phyloP scores from a whole-genome alignment of 176 grass and related monocot genomes.

The Musa beccarii region DNA sequence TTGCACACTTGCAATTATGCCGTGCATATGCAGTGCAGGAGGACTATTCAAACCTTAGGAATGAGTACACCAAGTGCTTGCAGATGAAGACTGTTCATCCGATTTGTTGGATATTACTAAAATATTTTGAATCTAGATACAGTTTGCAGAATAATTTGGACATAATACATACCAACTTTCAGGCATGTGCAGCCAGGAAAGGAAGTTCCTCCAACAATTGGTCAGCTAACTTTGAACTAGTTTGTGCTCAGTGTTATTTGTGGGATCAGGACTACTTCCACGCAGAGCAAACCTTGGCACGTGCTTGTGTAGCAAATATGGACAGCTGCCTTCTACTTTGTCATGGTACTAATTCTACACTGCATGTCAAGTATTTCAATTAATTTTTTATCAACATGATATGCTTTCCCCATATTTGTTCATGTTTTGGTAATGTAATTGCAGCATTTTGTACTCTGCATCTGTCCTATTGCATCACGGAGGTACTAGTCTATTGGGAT shows the following conservation, averaged over 20 bases:
- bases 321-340: slow-evolving; percentile 77
- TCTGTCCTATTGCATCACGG: background rate
- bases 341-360: slow-evolving; percentile 43
- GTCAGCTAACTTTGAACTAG: slow-evolving; percentile 62
- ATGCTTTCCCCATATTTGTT: background rate
- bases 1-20: slow-evolving; percentile 71
- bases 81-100: slow-evolving; percentile 39
- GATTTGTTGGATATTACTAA: slow-evolving; percentile 75
- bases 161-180: slow-evolving; percentile 49
- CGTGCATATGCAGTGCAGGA: slow-evolving; percentile 50
- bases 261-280: slow-evolving; percentile 51
- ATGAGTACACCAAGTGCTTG: slow-evolving; percentile 69
- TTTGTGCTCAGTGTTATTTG: slow-evolving; percentile 60
- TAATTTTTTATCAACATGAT: background rate
- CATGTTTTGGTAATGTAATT: background rate
- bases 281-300: slow-evolving; percentile 61
- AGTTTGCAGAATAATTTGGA: slow-evolving; percentile 40
- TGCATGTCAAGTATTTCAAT: background rate
- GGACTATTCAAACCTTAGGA: slow-evolving; percentile 48
- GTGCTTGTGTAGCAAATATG: slow-evolving; percentile 46
- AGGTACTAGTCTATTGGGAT: background rate
- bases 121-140: slow-evolving; percentile 70
- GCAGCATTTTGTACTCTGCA: background rate
- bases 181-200: slow-evolving; percentile 42
- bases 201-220: slow-evolving; percentile 40